These are phyloP conservation scores for Mariannaea sp. DNA, from an alignment of 2,329 filamentous ascomycete genomes.

Conservation along the genomic window DNA sequence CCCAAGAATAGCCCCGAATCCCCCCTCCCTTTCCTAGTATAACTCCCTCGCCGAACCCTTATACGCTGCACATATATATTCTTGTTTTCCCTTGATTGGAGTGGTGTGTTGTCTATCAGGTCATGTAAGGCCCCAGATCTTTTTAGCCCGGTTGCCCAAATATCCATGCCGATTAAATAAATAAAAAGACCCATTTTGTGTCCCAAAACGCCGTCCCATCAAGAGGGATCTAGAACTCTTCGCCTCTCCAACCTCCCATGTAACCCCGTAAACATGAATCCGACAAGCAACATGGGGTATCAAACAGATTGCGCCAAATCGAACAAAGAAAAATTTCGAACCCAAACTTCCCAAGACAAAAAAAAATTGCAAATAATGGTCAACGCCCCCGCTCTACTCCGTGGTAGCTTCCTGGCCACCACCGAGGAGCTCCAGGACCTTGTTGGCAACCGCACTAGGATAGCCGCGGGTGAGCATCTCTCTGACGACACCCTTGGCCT, in stretches of 20 bases:
- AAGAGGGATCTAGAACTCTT: conserved; percentile 26
- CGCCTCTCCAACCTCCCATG: conserved; percentile 29
- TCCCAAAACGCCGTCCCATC: conserved; percentile 38
- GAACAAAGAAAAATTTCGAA: conserved; percentile 36
- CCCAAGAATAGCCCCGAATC: conserved; percentile 15
- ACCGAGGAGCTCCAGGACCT: conserved; percentile 88
- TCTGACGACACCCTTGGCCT: conserved; percentile 77
- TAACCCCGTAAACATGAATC: conserved; percentile 28
- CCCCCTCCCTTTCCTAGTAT: conserved; percentile 15
- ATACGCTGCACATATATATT: conserved; percentile 38
- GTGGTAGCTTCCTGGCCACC: conserved; percentile 51
- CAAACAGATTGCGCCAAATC: conserved; percentile 36
- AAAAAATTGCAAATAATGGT: conserved; percentile 3
- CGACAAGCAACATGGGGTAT: conserved; percentile 40
- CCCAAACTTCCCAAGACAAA: conserved; percentile 16
- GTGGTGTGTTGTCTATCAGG: conserved; percentile 57
- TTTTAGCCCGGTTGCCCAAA: conserved; percentile 31
- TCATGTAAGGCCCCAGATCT: conserved; percentile 35
- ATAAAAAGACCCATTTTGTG: conserved; percentile 33
- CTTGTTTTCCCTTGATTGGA: conserved; percentile 44
- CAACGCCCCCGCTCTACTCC: conserved; percentile 30
- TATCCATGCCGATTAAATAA: no score
- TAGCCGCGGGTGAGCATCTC: conserved; percentile 94
- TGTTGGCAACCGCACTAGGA: conserved; percentile 87
- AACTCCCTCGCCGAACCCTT: conserved; percentile 24